Conservation (phyloP, 1,139 yeast species). For the Geotrichum restrictum region DNA sequence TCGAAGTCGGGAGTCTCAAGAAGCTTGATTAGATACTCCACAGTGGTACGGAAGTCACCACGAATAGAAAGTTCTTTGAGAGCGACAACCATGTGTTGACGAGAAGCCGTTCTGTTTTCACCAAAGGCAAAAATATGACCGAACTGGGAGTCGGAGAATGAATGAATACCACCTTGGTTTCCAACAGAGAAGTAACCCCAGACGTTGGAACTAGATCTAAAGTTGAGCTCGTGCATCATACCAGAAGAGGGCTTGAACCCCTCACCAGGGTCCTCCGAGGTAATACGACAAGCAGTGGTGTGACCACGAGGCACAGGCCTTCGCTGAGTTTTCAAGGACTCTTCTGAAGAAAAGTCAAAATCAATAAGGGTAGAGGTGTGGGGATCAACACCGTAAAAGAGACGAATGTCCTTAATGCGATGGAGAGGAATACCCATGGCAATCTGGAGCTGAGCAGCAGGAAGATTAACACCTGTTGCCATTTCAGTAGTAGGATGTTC, state of each 20-base stretch:
- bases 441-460: constrained; percentile 96
- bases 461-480: constrained; percentile 97
- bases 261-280: constrained; percentile 98
- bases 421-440: constrained; percentile 99
- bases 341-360: constrained; percentile 76
- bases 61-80: constrained; percentile 91
- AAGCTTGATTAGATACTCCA: constrained; percentile 89
- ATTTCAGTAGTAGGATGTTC: constrained; percentile 99
- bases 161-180: constrained; percentile 94
- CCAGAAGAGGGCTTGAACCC: constrained; percentile 99
- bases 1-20: constrained; percentile 96
- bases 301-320: constrained; percentile 95
- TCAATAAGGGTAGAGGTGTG: constrained; percentile 87
- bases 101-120: constrained; percentile 94
- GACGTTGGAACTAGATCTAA: constrained; percentile 93
- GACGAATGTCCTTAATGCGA: constrained; percentile 86
- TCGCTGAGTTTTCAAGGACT: constrained; percentile 73
- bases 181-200: constrained; percentile 99
- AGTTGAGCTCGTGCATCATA: constrained; percentile 88
- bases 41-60: constrained; percentile 99
- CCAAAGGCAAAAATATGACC: constrained; percentile 99
- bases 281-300: constrained; percentile 97
- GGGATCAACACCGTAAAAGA: constrained; percentile 93
- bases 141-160: constrained; percentile 95
- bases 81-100: constrained; percentile 98